Conservation (phyloP, 306 rosid genomes). For the Begonia peltatifolia region DNA sequence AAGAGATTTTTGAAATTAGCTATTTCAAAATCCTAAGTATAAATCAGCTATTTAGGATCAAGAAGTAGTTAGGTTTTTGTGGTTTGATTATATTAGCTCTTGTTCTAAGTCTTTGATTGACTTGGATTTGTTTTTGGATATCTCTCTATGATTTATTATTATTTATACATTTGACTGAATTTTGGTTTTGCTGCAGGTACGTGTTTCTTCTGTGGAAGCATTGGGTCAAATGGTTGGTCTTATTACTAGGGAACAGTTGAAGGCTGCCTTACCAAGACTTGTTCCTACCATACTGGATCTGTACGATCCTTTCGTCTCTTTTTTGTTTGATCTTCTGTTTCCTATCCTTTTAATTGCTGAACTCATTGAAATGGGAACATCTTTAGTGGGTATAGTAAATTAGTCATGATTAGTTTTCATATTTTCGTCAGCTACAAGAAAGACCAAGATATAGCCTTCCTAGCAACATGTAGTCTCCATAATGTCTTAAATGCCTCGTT, state of each 20-base stretch:
- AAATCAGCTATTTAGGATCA: too few species aligned
- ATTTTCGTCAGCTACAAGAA: slow-evolving; percentile 53
- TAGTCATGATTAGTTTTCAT: neutral
- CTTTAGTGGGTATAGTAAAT: too few species aligned
- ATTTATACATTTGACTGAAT: slow-evolving; percentile 5
- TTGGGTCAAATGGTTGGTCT: slow-evolving; percentile 93
- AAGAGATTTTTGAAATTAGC: too few species aligned
- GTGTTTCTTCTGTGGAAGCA: slow-evolving; percentile 76
- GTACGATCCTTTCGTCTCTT: slow-evolving; percentile 35
- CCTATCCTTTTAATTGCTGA: too few species aligned
- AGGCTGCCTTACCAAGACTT: slow-evolving; percentile 82
- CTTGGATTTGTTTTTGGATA: too few species aligned
- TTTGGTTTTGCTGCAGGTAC: slow-evolving; percentile 38
- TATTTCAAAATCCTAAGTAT: too few species aligned
- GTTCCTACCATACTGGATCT: slow-evolving; percentile 85
- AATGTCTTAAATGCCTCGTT: slow-evolving; percentile 68
- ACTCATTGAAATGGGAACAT: too few species aligned
- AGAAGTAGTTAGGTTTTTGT: too few species aligned
- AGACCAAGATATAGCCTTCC: slow-evolving; percentile 66
- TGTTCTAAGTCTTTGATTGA: too few species aligned
- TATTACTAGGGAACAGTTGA: slow-evolving; percentile 64
- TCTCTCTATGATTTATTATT: slow-evolving; percentile 1
- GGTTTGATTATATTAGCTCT: too few species aligned
- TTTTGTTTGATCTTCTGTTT: neutral
- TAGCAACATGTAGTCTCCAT: slow-evolving; percentile 83